Base-by-base conservation (phyloP, 192 early-diverging fungal genomes). In the Backusella westeae region DNA sequence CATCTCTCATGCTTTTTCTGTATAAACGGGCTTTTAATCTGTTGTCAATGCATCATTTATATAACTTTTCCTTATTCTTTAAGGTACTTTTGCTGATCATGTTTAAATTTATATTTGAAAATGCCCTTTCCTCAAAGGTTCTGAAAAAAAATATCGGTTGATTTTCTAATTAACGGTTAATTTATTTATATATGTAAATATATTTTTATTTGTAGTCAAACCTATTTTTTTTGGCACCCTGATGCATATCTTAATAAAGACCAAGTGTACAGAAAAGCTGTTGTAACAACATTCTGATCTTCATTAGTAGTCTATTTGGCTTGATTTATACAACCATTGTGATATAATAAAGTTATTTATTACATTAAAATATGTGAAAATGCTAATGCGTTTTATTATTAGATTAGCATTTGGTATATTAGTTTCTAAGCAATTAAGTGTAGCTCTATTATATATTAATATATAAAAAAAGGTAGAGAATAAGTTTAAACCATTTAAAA, bases 261-360 rank as follows among this genome's bases (percentile, higher is more conserved):
- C 56, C 9, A 59, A 59, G 56, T 59, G 12, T 59, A 59, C 56
- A 59, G 56, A 59, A 59, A 59, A 59, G 29, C 56, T 59, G 56
- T 59, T 59, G 56, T 63, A 63, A 63, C 56, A 63, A 63, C 56
- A 26, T 63, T 63, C 19, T 63, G 26, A 63, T 63, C 56, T 26
- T 63, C 56, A 63, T 63, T 29, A 29, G 1, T 23, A 63, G 56
- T 29, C 56, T 29, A 26, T 29, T 63, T 29, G 6, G 3, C n/a
- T 29, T 63, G 26, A 3, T 26, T 0, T 29, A 63, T 26, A 29
- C 56, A 29, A 23, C 26, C 10, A 63, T 29, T 63, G 7, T 63
- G 53, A 8, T 23, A 56, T 56, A 49, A 49, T n/a, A 49, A 49
- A 49, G 6, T n/a, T n/a, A n/a, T n/a, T 6, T 49, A 49, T 49